Base-by-base conservation (phyloP, 2,329 filamentous ascomycete genomes). In the Thermochaetoides dissita region DNA sequence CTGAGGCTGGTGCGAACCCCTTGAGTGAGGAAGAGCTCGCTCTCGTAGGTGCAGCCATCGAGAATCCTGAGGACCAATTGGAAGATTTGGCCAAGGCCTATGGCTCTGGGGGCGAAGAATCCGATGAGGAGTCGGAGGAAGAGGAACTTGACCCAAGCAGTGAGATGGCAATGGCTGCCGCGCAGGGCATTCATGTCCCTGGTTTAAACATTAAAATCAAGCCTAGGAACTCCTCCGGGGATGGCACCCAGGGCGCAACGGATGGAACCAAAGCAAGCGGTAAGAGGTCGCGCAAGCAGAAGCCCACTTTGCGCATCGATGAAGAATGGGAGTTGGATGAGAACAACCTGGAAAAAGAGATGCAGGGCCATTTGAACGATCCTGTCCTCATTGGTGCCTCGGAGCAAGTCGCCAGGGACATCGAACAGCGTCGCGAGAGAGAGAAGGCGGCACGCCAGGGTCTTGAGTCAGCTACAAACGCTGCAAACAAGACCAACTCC, bases 351-450 rank as follows among this genome's bases (percentile, higher is more conserved):
- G 80, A 84, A 53, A 64, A 71, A 11, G 78, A 86, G 53, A 85
- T 89, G 55, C 73, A 76, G 9, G 74, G 78, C 46, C 74, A 84
- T 42, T 74, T 88, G 51, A 74, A 72, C 52, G 71, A 81, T 50
- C 73, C 76, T 0, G 62, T 72, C 38, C 73, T 71, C 4, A 60
- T 68, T 33, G 45, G 44, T 7, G 52, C 49, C 7, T 44, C 51
- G 11, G 45, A 39, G 10, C 42, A 39, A 11, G 42, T 49, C 12
- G 41, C 40, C 6, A 46, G 37, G 10, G 40, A 42, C 17, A 38
- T 50, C 9, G 45, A 46, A 30, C 40, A 45, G 42, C 40, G 34
- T 6, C 42, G 43, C 10, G 46, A 42, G 11, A 36, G 43, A 28
- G 41, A 46, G 34, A 24, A 24, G 17, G 12, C 37, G 8, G 40